These are phyloP conservation scores for Mucor lusitanicus DNA, from an alignment of 371 early-diverging fungal species.

Conservation along the genomic window DNA sequence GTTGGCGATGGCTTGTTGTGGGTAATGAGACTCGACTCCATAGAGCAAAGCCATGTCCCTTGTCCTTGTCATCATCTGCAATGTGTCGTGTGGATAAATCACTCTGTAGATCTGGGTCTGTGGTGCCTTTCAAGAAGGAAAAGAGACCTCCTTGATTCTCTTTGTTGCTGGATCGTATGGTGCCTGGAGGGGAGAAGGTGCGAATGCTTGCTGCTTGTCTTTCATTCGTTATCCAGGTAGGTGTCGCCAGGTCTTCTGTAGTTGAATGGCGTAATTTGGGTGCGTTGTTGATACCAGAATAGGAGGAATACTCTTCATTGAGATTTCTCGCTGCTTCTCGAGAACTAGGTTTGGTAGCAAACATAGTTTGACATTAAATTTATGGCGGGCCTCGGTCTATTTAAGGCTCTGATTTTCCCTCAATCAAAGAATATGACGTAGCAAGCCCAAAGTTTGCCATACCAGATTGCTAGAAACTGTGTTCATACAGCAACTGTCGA, in stretches of 20 bases:
- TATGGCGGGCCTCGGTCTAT: too few relatives aligned
- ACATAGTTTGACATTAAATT: neutral
- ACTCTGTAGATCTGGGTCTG: neutral
- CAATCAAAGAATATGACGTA: too few relatives aligned
- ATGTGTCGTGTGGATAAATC: conserved; percentile 36
- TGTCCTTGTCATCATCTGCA: conserved; percentile 8
- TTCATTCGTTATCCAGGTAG: neutral
- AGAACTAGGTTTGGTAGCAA: conserved; percentile 8
- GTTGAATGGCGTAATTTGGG: conserved; percentile 9
- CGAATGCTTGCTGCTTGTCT: neutral
- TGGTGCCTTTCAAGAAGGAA: neutral
- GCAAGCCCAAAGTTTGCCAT: too few relatives aligned
- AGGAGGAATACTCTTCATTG: neutral
- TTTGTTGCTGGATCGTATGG: neutral
- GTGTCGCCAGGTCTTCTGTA: neutral
- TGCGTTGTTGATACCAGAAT: neutral
- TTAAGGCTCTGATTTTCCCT: too few relatives aligned
- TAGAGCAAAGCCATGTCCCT: conserved; percentile 9
- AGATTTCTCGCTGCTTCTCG: neutral
- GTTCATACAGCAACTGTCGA: too few relatives aligned
- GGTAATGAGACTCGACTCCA: conserved; percentile 7
- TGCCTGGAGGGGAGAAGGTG: neutral
- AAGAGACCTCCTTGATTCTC: neutral
- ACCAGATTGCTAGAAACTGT: too few relatives aligned
- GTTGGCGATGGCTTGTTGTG: conserved; percentile 1